phyloP scores from a whole-genome alignment of 371 early-diverging fungal genomes.

The Mortierella sp. region DNA sequence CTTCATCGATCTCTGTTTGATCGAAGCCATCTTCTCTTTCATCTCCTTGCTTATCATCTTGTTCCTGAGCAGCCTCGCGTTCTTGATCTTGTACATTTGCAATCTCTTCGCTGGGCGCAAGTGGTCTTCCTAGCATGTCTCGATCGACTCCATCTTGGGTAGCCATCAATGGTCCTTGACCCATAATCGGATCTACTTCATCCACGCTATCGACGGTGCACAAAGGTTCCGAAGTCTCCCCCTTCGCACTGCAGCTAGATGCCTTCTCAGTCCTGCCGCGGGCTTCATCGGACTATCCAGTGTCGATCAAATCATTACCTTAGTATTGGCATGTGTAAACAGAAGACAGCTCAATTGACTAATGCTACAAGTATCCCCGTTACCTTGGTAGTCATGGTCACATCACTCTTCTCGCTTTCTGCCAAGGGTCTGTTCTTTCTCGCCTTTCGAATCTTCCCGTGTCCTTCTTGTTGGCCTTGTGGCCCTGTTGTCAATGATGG shows the following conservation, averaged over 20 bases:
- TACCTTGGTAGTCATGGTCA: constrained; percentile 5
- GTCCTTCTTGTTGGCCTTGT: not conserved
- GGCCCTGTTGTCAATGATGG: not conserved
- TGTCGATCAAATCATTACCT: no score
- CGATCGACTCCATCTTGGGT: not conserved
- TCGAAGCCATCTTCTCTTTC: constrained; percentile 19
- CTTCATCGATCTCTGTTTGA: constrained; percentile 1
- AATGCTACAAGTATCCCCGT: no score
- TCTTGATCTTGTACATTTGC: constrained; percentile 17
- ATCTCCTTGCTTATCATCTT: constrained; percentile 27
- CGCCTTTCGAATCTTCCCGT: not conserved
- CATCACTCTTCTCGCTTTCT: not conserved
- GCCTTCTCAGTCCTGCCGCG: not conserved
- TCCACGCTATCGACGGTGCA: no score
- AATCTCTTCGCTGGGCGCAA: not conserved
- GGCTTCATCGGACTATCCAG: not conserved
- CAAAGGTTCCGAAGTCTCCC: no score
- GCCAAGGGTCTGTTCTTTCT: not conserved
- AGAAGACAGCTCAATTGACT: no score
- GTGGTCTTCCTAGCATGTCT: no score
- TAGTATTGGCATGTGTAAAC: no score
- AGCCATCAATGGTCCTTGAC: no score
- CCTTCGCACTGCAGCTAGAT: no score
- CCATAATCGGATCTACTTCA: no score
- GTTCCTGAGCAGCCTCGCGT: constrained; percentile 20